A percentile compares a stretch with the other conserved stretches of the same genome.
These are phyloP conservation scores for Aurantiochytrium sp. DNA, from an alignment of 108 stramenopile genomes.

Conservation along the genomic window DNA sequence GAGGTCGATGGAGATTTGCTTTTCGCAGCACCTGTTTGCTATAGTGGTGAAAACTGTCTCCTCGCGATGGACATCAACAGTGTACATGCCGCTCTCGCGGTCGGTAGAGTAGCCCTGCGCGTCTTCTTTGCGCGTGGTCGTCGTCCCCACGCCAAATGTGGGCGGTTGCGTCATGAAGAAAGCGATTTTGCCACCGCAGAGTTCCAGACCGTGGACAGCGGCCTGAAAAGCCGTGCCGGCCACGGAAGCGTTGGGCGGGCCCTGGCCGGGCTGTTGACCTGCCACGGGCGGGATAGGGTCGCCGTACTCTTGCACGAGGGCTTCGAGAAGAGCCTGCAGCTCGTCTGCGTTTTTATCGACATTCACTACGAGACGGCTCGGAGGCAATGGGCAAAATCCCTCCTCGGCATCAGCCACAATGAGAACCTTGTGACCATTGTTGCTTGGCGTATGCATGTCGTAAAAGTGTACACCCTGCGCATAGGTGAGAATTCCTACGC, in stretches of 20 bases:
- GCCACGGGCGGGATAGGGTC: not conserved
- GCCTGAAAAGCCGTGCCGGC: not conserved
- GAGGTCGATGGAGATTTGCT: not conserved
- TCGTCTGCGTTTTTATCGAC: not conserved
- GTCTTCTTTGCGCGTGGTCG: not conserved
- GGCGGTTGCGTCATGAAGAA: not conserved
- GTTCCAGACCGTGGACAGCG: not conserved
- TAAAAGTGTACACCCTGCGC: not conserved
- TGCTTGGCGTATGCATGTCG: not conserved
- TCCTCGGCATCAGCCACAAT: not conserved
- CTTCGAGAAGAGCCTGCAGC: not conserved
- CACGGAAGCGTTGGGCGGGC: not conserved
- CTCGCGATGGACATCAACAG: not conserved
- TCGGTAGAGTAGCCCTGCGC: not conserved
- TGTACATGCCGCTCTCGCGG: not conserved
- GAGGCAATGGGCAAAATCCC: not conserved
- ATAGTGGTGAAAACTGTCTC: not conserved
- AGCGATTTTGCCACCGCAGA: not conserved
- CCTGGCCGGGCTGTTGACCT: not conserved
- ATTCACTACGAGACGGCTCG: not conserved
- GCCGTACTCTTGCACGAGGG: not conserved
- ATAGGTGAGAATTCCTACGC: not conserved
- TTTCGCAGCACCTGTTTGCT: not conserved
- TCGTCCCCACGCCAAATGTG: not conserved
- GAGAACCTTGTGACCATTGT: not conserved